Evolutionary conservation across 805 yeast species (phyloP).

Genomic region (Barnettozyma populi): DNA sequence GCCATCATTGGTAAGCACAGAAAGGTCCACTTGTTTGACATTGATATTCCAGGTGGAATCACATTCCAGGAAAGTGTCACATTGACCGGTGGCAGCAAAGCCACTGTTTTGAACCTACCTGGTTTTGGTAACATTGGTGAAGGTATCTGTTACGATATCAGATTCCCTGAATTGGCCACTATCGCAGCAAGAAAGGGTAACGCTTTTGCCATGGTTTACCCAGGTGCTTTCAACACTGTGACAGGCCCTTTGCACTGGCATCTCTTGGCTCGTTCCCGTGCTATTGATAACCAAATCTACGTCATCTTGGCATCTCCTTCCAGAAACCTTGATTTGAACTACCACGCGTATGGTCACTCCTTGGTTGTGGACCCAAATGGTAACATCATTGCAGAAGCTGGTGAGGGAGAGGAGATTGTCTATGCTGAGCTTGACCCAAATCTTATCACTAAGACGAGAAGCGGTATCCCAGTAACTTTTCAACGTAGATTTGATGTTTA

Average conservation of each 20-base stretch:
- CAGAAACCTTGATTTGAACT: conserved; percentile 53
- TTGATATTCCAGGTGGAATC: conserved; percentile 90
- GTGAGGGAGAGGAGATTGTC: conserved; percentile 69
- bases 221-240: conserved; percentile 83
- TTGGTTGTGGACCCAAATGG: conserved; percentile 64
- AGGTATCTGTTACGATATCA: conserved; percentile 79
- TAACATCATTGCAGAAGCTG: conserved; percentile 66
- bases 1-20: conserved; percentile 82
- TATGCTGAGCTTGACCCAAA: conserved; percentile 70
- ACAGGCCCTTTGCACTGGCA: conserved; percentile 89
- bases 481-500: conserved; percentile 71
- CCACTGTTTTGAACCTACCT: conserved; percentile 49
- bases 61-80: conserved; percentile 82
- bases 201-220: conserved; percentile 76
- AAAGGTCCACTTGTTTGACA: conserved; percentile 87
- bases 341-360: conserved; percentile 68
- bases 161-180: conserved; percentile 77
- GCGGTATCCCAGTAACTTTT: conserved; percentile 58
- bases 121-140: conserved; percentile 61
- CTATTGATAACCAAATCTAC: conserved; percentile 70
- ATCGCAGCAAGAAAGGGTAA: conserved; percentile 59
- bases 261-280: conserved; percentile 64
- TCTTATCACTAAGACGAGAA: conserved; percentile 49
- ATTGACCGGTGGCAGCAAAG: conserved; percentile 73
- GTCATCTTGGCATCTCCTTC: conserved; percentile 87